phyloP scores from a whole-genome alignment of 495 filamentous ascomycete genomes.

The Elaphomyces granulatus region DNA sequence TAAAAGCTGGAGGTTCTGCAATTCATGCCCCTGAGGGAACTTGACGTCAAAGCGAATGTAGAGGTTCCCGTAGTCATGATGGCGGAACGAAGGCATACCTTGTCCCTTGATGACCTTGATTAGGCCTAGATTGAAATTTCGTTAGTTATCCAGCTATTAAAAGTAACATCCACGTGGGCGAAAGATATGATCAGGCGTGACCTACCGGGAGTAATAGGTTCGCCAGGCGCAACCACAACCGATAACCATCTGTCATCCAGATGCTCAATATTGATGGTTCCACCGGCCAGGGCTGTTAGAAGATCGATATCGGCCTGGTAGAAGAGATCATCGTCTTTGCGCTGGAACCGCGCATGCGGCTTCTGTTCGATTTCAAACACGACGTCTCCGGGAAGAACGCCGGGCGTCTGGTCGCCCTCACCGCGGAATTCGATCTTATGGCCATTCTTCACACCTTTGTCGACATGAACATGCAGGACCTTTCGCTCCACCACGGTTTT shows the following conservation, averaged over 20 bases:
- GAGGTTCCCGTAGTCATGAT: constrained; percentile 92
- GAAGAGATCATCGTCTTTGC: constrained; percentile 92
- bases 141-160: not conserved
- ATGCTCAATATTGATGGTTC: constrained; percentile 81
- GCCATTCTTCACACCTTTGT: constrained; percentile 82
- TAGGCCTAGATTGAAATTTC: constrained; percentile 42
- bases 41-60: constrained; percentile 97
- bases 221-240: constrained; percentile 78
- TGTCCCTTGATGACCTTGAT: constrained; percentile 94
- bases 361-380: constrained; percentile 98
- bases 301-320: constrained; percentile 94
- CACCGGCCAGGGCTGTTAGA: constrained; percentile 85
- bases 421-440: constrained; percentile 93
- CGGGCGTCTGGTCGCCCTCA: constrained; percentile 93
- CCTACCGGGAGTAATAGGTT: constrained; percentile 88
- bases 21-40: constrained; percentile 57
- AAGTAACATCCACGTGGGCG: too few species aligned
- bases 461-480: constrained; percentile 94
- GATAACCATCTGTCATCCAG: constrained; percentile 94
- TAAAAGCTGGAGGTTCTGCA: constrained; percentile 44
- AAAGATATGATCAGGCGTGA: too few species aligned
- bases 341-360: constrained; percentile 86
- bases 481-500: constrained; percentile 97
- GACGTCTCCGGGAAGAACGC: constrained; percentile 84
- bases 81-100: constrained; percentile 94